Percentiles rank a stretch among this genome's conserved stretches.
Evolutionary conservation across 2,329 filamentous ascomycete species (phyloP).

Genomic region (Ceratocystis huliohia): DNA sequence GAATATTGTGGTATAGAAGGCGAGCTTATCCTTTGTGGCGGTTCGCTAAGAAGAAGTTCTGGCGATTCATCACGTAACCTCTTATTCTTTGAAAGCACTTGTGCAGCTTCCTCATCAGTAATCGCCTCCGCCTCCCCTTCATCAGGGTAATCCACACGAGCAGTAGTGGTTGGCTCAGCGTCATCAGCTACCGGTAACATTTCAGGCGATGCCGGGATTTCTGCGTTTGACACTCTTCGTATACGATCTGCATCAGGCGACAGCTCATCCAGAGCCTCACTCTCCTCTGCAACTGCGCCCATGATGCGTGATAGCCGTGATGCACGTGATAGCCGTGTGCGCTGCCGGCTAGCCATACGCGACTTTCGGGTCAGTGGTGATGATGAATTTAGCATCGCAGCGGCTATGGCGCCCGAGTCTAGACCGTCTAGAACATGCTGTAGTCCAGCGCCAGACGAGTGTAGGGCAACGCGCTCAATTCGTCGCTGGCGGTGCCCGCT

Average conservation of each 20-base stretch:
- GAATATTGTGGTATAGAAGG: neutral
- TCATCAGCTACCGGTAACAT: conserved; percentile 7
- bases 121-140: conserved; percentile 35
- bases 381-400: conserved; percentile 14
- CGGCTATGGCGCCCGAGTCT: conserved; percentile 26
- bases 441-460: conserved; percentile 34
- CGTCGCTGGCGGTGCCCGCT: conserved; percentile 37
- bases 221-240: neutral
- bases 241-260: conserved; percentile 26
- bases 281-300: conserved; percentile 14
- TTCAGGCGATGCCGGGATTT: conserved; percentile 22
- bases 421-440: conserved; percentile 30
- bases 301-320: conserved; percentile 13
- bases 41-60: conserved; percentile 11
- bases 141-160: conserved; percentile 23
- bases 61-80: conserved; percentile 23
- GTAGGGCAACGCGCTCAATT: conserved; percentile 28
- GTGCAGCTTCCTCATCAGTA: conserved; percentile 29
- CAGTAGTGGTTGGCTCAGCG: conserved; percentile 23
- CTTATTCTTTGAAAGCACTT: conserved; percentile 25
- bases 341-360: conserved; percentile 20
- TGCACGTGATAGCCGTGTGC: conserved; percentile 4
- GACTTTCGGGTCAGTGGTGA: conserved; percentile 36
- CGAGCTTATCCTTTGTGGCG: neutral
- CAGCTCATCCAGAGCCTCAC: conserved; percentile 26